These are phyloP conservation scores for Hibiscus mutabilis DNA, from an alignment of 345 rosid species.

Conservation along the genomic window DNA sequence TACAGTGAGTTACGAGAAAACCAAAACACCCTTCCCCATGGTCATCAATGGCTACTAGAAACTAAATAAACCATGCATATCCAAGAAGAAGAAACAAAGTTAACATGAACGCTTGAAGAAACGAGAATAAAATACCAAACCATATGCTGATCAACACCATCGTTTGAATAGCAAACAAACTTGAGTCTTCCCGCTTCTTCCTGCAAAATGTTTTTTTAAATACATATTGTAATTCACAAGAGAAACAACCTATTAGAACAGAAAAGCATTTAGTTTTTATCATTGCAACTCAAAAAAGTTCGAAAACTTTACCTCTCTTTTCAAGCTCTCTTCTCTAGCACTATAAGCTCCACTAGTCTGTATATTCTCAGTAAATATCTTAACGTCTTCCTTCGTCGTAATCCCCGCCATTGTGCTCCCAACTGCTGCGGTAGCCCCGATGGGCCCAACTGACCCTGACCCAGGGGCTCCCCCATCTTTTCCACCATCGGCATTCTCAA, in stretches of 20 bases:
- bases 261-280: neutral
- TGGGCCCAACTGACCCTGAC: conserved; percentile 28
- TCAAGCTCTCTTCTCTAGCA: conserved; percentile 89
- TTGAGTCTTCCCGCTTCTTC: conserved; percentile 88
- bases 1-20: neutral
- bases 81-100: neutral
- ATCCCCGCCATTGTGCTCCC: conserved; percentile 44
- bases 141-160: conserved; percentile 88
- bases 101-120: conserved; percentile 10
- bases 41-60: neutral
- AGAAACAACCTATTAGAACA: neutral
- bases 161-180: conserved; percentile 76
- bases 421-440: conserved; percentile 21
- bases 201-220: conserved; percentile 31
- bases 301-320: conserved; percentile 56
- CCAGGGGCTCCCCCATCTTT: conserved; percentile 50
- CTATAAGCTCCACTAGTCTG: conserved; percentile 98
- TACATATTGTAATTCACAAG: neutral
- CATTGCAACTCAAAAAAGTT: neutral
- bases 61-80: neutral
- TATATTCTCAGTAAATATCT: conserved; percentile 81
- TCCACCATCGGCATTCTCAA: conserved; percentile 64
- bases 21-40: neutral
- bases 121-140: conserved; percentile 64
- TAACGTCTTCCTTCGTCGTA: conserved; percentile 65